phyloP scores from a whole-genome alignment of 352 stramenopile species.

The Phytophthora colocasiae region DNA sequence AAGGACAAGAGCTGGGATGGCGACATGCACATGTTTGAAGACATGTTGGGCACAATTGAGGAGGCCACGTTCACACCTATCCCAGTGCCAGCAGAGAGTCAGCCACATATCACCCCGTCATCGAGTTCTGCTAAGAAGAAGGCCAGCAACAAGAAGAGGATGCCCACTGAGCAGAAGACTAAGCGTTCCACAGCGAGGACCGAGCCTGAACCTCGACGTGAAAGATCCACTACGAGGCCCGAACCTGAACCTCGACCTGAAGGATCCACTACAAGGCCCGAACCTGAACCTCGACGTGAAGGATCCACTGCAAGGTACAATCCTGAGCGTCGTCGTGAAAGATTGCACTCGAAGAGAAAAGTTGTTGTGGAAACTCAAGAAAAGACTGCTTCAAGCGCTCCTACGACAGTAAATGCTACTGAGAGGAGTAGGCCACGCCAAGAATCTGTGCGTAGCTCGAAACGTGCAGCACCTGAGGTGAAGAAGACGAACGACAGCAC shows the following conservation, averaged over 20 bases:
- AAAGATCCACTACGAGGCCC: conserved; percentile 4
- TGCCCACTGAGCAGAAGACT: conserved; percentile 7
- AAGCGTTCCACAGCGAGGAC: neutral
- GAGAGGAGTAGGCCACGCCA: conserved; percentile 7
- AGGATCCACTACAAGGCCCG: neutral
- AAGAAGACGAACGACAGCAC: conserved; percentile 10
- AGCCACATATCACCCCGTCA: neutral
- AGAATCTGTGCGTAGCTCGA: conserved; percentile 12
- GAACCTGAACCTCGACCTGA: no score
- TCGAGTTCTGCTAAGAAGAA: conserved; percentile 14
- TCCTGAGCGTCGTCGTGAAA: conserved; percentile 17
- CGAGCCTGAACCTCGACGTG: conserved; percentile 4
- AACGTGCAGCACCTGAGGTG: conserved; percentile 9
- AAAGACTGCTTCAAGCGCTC: conserved; percentile 8
- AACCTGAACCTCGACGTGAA: conserved; percentile 7
- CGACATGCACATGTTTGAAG: conserved; percentile 61
- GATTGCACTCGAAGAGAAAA: conserved; percentile 21
- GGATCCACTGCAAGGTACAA: conserved; percentile 1
- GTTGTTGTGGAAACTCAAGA: conserved; percentile 2
- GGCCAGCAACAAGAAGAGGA: conserved; percentile 11
- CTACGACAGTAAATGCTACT: conserved; percentile 4
- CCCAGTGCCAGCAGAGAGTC: conserved; percentile 14
- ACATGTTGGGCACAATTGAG: conserved; percentile 46
- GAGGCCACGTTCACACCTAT: conserved; percentile 21
- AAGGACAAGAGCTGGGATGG: conserved; percentile 61